Evolutionary conservation across 768 basidiomycete species (phyloP).

Genomic region (Tylopilus sp.): DNA sequence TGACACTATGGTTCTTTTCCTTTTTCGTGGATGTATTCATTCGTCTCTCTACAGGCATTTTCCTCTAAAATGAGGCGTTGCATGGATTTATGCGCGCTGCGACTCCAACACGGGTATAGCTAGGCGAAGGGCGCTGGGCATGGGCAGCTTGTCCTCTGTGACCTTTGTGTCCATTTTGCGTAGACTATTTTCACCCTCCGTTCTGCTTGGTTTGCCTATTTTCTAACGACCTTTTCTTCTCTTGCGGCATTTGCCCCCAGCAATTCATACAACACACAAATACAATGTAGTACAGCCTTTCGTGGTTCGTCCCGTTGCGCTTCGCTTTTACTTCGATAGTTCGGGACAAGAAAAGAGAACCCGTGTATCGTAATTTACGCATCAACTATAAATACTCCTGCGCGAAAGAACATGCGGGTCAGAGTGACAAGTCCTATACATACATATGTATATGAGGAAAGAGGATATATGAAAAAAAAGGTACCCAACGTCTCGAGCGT

Average conservation of each 20-base stretch:
- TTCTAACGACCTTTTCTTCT: slow-evolving; percentile 2
- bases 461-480: not conserved
- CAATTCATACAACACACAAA: not conserved
- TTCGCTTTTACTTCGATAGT: not conserved
- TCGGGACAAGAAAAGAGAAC: slow-evolving; percentile 11
- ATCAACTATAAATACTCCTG: slow-evolving; percentile 32
- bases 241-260: not conserved
- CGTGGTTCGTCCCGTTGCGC: not conserved
- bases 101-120: slow-evolving; percentile 11
- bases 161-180: not conserved
- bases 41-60: slow-evolving; percentile 30
- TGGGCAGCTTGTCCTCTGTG: not conserved
- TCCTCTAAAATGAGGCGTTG: slow-evolving; percentile 17
- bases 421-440: not conserved
- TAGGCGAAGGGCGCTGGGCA: slow-evolving; percentile 6
- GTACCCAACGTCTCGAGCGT: too few species aligned
- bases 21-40: slow-evolving; percentile 32
- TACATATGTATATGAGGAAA: not conserved
- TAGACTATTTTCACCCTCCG: not conserved
- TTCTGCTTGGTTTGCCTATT: slow-evolving; percentile 19
- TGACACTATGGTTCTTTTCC: slow-evolving; percentile 13
- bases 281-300: slow-evolving; percentile 18
- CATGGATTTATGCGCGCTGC: slow-evolving; percentile 17
- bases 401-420: not conserved
- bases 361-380: slow-evolving; percentile 31